Base-by-base conservation (phyloP, 1,284 basidiomycete genomes). In the Ceratobasidium sp. region DNA sequence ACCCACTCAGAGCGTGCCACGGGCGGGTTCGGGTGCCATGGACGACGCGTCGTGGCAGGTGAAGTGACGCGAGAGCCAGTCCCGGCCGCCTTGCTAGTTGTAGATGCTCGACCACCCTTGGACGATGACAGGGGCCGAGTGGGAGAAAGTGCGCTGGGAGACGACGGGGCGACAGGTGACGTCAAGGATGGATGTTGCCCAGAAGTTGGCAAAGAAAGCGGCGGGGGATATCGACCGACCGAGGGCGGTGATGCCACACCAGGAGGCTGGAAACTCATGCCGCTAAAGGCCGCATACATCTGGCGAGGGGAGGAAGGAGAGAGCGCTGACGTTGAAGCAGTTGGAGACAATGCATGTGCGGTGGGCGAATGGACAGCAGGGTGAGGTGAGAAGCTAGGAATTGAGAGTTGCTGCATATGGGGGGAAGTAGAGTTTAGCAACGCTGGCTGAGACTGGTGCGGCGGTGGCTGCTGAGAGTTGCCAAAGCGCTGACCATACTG, bases 1-100 rank as follows among this genome's bases (percentile, higher is more conserved):
- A 97, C 96, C 93, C 93, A 97, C 80, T 96, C 95, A 27, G 94
- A 96, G 14, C 95, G 89, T 67, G 93, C 88, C 7, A 90, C 85
- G 16, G 86, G 86, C 3, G 86, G 78, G 46, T 79, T 78, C 1
- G 80, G 79, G 35, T 81, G 80, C 77, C 79, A 80, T 27, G 80
- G 65, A n/a, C 75, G 76, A n/a, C 79, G 75, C 33, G 70, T 78
- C 41, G 77, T 57, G 10, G 64, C 55, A 16, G 77, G 62, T 23
- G 77, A 74, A 18, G 73, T 66, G 33, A 75, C 73, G 62, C 73
- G 73, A n/a, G 73, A 75, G 14, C 73, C 73, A 12, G 44, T 33
- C 6, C 59, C 59, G 4, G 55, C 70, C 23, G 46, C 23, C 41
- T 75, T 75, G 35, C 73, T 66, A 20, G 62, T 48, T 3, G 62